Evolutionary conservation across 2,329 filamentous ascomycete genomes (phyloP), one percentile per base, ranked within the genome.

Genomic region (Ophiocordyceps robertsii): DNA sequence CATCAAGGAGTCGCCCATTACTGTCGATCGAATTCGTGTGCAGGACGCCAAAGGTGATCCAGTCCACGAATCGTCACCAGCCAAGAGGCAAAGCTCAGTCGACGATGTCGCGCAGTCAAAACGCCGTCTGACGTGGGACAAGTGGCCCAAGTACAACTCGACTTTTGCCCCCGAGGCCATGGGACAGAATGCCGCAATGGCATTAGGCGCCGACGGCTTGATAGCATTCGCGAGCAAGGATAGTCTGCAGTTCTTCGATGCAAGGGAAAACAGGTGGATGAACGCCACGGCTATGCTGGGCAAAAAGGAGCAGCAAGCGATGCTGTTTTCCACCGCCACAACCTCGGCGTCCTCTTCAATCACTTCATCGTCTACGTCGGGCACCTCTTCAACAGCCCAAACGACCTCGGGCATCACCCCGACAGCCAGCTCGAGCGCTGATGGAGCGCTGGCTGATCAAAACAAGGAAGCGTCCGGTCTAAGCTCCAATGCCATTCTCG

Each of bases 71-170:
- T 65, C 73, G 7, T 56, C 59, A 12, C 64, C 72, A 1, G 55
- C 72, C n/a, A 49, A 30, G 54, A 53, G 51, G 21, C 48, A 48
- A 33, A 50, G 47, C 24, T 46, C 30, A 62, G 73, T 48, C 30
- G 35, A 37, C 10, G 11, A 14, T 9, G 7, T 9, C n/a, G 5
- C 29, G 5, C 19, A 21, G 14, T 42, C 36, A 65, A 51, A 49
- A 37, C 52, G 55, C n/a, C 55, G 69, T 14, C 60, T 84, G 29
- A 79, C 76, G 1, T 56, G 80, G 24, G 65, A 64, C 19, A 67
- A 79, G 53, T 93, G 86, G 77, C 88, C 89, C 2, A 55, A 69
- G 3, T 95, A 95, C 61, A 89, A 95, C 61, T 70, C 66, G 41
- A 82, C 80, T 1, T 62, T 80, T 36, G 89, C 84, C 0, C 84